phyloP scores from a whole-genome alignment of 805 yeast species.

The Teunomyces atbi region DNA sequence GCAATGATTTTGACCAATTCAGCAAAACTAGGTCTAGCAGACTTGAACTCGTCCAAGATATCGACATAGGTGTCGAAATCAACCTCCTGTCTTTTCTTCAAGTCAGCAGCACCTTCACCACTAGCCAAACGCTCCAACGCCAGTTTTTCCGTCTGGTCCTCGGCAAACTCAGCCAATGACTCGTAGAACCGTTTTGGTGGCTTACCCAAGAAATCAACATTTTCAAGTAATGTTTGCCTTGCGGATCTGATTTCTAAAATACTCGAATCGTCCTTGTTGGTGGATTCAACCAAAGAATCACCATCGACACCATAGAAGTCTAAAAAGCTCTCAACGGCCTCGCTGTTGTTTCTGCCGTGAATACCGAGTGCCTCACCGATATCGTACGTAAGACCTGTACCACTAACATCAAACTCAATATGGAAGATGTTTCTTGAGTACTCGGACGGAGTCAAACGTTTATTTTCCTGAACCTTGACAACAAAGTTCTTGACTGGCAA shows the following conservation, averaged over 20 bases:
- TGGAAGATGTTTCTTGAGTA: slow-evolving; percentile 96
- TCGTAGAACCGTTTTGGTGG: slow-evolving; percentile 96
- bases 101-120: slow-evolving; percentile 78
- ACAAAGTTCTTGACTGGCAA: slow-evolving; percentile 79
- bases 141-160: slow-evolving; percentile 64
- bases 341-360: slow-evolving; percentile 79
- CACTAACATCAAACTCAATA: slow-evolving; percentile 87
- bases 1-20: slow-evolving; percentile 74
- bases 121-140: slow-evolving; percentile 63
- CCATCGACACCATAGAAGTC: slow-evolving; percentile 68
- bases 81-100: slow-evolving; percentile 81
- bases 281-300: slow-evolving; percentile 64
- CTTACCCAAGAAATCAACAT: slow-evolving; percentile 86
- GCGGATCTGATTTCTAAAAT: slow-evolving; percentile 74
- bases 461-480: slow-evolving; percentile 87
- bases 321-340: slow-evolving; percentile 67
- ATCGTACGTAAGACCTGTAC: slow-evolving; percentile 86
- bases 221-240: slow-evolving; percentile 75
- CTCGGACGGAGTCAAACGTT: slow-evolving; percentile 83
- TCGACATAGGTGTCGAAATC: slow-evolving; percentile 82
- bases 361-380: slow-evolving; percentile 97
- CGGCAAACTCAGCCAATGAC: slow-evolving; percentile 68
- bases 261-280: slow-evolving; percentile 61
- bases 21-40: slow-evolving; percentile 73
- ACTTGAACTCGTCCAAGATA: slow-evolving; percentile 71